Evolutionary conservation across 2,329 filamentous ascomycete species (phyloP).

Genomic region (Penicillium thymicola): DNA sequence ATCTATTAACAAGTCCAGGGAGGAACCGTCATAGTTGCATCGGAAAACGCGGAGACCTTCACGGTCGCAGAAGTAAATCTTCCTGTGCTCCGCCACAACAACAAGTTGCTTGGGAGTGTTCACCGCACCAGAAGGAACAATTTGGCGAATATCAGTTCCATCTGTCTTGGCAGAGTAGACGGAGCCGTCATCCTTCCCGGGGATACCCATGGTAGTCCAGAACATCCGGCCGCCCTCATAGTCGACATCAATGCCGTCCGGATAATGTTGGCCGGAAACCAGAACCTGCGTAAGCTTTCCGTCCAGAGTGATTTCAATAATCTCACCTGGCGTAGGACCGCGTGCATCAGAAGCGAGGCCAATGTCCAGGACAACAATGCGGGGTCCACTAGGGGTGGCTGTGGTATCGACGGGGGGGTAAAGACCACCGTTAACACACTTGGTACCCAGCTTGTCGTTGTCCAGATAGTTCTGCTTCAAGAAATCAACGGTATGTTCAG

Average conservation of each 20-base stretch:
- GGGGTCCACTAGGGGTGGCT: constrained; percentile 14
- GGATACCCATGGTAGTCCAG: constrained; percentile 52
- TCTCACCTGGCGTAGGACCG: constrained; percentile 13
- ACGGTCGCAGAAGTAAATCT: constrained; percentile 45
- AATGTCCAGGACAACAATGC: constrained; percentile 16
- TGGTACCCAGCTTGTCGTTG: constrained; percentile 49
- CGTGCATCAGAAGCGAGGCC: background rate
- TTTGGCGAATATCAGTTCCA: constrained; percentile 42
- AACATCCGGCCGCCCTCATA: constrained; percentile 39
- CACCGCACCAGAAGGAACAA: constrained; percentile 46
- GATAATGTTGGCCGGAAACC: constrained; percentile 26
- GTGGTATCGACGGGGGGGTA: constrained; percentile 25
- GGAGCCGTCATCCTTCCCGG: constrained; percentile 39
- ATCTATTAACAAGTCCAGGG: constrained; percentile 25
- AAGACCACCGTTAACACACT: constrained; percentile 43
- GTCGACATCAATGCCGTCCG: constrained; percentile 48
- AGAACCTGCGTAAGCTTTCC: background rate
- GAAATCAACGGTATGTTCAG: constrained; percentile 44
- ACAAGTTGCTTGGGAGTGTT: constrained; percentile 51
- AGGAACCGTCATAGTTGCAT: constrained; percentile 34
- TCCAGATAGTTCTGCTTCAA: constrained; percentile 47
- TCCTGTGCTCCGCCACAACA: constrained; percentile 15
- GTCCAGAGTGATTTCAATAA: constrained; percentile 6
- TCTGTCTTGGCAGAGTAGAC: constrained; percentile 47
- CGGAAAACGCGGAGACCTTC: constrained; percentile 41